Percentiles rank a stretch among this genome's conserved stretches.
Conservation (phyloP, 2,329 filamentous ascomycete genomes). For the Colletotrichum godetiae region DNA sequence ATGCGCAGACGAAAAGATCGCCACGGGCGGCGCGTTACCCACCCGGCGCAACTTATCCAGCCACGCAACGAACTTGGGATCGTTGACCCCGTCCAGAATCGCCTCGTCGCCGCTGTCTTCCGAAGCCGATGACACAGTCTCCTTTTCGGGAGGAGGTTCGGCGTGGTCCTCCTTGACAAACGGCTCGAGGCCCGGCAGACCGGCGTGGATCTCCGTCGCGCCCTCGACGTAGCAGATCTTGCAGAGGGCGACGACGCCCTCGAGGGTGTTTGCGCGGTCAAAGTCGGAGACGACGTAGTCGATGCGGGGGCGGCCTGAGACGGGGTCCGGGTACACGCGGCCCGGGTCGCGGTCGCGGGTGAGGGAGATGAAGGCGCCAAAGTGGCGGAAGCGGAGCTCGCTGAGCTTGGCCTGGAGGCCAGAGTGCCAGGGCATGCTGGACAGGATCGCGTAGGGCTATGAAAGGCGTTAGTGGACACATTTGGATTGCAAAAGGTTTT, state of each 20-base stretch:
- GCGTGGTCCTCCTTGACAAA: slow-evolving; percentile 60
- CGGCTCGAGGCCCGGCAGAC: slow-evolving; percentile 69
- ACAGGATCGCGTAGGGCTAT: slow-evolving; percentile 73
- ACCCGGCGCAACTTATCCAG: slow-evolving; percentile 60
- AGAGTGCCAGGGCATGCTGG: slow-evolving; percentile 73
- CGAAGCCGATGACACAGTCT: background rate
- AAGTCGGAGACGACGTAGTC: slow-evolving; percentile 77
- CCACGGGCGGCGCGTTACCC: slow-evolving; percentile 61
- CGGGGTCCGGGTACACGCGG: slow-evolving; percentile 77
- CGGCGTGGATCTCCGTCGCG: slow-evolving; percentile 81
- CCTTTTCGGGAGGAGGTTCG: slow-evolving; percentile 35
- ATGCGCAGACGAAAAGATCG: slow-evolving; percentile 76
- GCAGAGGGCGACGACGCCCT: slow-evolving; percentile 77
- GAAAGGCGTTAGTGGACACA: slow-evolving; percentile 32
- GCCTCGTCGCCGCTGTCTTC: slow-evolving; percentile 15
- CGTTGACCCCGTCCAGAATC: slow-evolving; percentile 55
- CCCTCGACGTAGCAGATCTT: slow-evolving; percentile 84
- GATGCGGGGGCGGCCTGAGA: slow-evolving; percentile 72
- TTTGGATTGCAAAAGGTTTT: too few species aligned
- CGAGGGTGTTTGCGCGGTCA: slow-evolving; percentile 78
- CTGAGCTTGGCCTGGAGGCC: slow-evolving; percentile 80
- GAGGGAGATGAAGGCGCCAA: slow-evolving; percentile 79
- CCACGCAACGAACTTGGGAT: slow-evolving; percentile 72
- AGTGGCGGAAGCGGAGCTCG: slow-evolving; percentile 74
- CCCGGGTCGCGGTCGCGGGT: slow-evolving; percentile 82